Evolutionary conservation across 371 early-diverging fungal species (phyloP), one percentile per base, ranked within the genome.

Genomic region (Parasitella parasitica): DNA sequence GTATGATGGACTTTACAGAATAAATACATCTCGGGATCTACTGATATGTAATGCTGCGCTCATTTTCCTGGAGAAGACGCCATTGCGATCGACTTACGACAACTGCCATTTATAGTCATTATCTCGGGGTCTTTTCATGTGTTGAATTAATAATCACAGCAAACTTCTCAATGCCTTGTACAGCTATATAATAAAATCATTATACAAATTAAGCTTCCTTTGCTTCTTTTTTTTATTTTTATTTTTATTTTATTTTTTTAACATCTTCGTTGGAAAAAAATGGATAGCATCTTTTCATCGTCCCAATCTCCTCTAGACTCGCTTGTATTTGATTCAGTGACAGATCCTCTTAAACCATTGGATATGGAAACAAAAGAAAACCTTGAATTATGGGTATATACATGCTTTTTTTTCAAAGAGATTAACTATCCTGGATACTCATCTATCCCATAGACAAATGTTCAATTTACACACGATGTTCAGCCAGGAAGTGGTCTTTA

Each of bases 381-480:
- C 27, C 41, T 66, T 34, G 51, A 30, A 1, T 48, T 66, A 34
- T 66, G 66, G 66, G 66, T 66, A 60, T 35, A 24, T 16, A 3
- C 6, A 3, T 38, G 4, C 24, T 18, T 30, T 48, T 9, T 18
- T 39, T 4, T 6, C 4, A 32, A 32, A 32, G 11, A 4, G 11
- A 16, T 24, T 9, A 30, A 39, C 13, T 12, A 28, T 43, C 18
- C 43, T 43, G 43, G 3, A 16, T 22, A n/a, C n/a, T 7, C 11
- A 9, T 9, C 22, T 13, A 28, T 37, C 26, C 6, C 20, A 20
- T 74, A 84, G 86, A 75, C 80, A 49, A 85, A 81, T 64, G 82
- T 82, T 6, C 83, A 85, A 70, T 86, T 85, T 62, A 84, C 82
- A 27, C 84, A 81, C 61, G 85, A 85, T 60, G 70, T 78, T 18